Conservation (phyloP, 2,329 filamentous ascomycete genomes). For the Colletotrichum navitas region DNA sequence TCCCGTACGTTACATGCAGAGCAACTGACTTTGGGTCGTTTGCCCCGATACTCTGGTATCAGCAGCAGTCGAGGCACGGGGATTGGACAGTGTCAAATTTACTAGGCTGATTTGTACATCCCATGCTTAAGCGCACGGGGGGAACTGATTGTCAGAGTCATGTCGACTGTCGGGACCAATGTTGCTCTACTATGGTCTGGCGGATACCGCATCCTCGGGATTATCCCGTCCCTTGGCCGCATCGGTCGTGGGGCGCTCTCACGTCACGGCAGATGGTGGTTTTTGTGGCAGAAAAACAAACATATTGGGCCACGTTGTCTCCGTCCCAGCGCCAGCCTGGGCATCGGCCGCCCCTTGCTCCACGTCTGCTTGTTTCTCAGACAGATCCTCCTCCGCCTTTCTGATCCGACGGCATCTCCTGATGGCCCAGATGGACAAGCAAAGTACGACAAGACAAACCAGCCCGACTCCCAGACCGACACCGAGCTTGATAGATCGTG, state of each 20-base stretch:
- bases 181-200: neutral
- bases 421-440: conserved; percentile 27
- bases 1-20: conserved; percentile 1
- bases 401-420: conserved; percentile 28
- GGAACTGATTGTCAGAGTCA: neutral
- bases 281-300: neutral
- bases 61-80: no score
- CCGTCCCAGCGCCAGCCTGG: neutral
- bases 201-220: neutral
- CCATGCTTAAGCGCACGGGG: neutral
- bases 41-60: neutral
- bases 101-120: no score
- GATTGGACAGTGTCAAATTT: neutral
- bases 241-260: neutral
- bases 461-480: conserved; percentile 10
- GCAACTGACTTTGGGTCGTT: conserved; percentile 6
- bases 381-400: conserved; percentile 11
- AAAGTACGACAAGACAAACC: neutral
- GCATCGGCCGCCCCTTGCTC: neutral
- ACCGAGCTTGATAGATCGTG: neutral
- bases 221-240: neutral
- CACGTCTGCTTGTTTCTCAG: conserved; percentile 10
- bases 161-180: neutral
- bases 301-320: neutral
- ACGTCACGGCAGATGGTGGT: neutral